These are phyloP conservation scores for Podospora tetraspora DNA, from an alignment of 495 filamentous ascomycete genomes.

Conservation along the genomic window DNA sequence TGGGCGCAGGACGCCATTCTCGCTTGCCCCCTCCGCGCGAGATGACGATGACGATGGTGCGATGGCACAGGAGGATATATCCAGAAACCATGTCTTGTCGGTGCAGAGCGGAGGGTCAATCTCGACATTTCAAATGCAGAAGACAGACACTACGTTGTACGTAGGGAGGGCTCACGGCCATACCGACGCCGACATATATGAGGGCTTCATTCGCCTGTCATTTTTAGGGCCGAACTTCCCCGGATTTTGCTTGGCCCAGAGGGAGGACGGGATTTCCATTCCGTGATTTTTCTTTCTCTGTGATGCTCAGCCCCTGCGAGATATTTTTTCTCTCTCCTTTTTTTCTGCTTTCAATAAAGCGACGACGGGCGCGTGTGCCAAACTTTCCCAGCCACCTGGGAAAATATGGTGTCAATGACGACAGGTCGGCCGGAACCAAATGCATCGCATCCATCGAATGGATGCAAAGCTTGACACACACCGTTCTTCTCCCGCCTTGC, in stretches of 20 bases:
- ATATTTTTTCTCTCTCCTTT: neutral
- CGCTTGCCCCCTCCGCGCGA: neutral
- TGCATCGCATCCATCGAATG: neutral
- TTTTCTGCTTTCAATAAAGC: neutral
- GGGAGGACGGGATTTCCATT: neutral
- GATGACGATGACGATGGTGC: neutral
- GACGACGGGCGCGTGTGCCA: no score
- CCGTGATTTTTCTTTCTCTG: neutral
- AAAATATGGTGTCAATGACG: neutral
- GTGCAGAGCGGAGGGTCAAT: neutral
- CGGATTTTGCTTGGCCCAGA: neutral
- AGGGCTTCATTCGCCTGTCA: neutral
- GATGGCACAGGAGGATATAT: neutral
- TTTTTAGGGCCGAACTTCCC: neutral
- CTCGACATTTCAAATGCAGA: neutral
- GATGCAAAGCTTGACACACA: constrained; percentile 10
- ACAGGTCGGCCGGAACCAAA: neutral
- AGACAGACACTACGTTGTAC: no score
- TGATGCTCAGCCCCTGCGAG: neutral
- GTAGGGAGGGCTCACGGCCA: neutral
- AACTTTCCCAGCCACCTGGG: neutral
- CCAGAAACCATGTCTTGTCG: neutral
- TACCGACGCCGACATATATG: neutral
- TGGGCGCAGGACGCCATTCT: neutral
- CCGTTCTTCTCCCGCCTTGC: neutral